Evolutionary conservation across 202 grass and related monocot genomes (phyloP), one percentile per base, ranked within the genome.

Genomic region (Sporobolus alterniflorus): DNA sequence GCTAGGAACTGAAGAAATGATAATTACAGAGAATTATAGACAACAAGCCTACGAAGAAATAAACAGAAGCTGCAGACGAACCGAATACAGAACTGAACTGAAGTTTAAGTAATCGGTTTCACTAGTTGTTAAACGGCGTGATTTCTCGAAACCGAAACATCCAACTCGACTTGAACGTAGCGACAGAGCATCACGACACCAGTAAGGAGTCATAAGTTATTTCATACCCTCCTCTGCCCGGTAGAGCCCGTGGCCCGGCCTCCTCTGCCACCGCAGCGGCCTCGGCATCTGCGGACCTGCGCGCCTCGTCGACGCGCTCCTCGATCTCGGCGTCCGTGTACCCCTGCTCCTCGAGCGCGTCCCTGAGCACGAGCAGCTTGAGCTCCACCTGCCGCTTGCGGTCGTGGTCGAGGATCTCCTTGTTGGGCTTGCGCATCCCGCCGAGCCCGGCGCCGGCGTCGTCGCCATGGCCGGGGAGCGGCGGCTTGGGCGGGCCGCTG

Each of bases 401-500:
- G 83, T 96, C 93, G 87, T 99, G 97, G 83, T 99, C 97, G 34
- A 99, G 91, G 82, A 99, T 99, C 20, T 96, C 97, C 93, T 68
- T 92, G 86, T 96, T 99, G 42, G 97, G 93, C 75, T 91, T 92
- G 31, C 91, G 87, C 64, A 90, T 78, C 64, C 88, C 88, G 30
- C 86, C 89, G 29, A 86, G 69, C 8, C 64, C 84, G 36, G 13
- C 61, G 3, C 17, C 77, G 43, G 64, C 31, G 17, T 12, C 62
- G 59, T 42, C 77, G 3, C 12, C 75, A 12, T 72, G 66, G 14
- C 83, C 87, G 14, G 49, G 52, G n/a, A 71, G 68, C 31, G 83
- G 75, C 71, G 78, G 64, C 87, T 77, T 82, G 32, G 85, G 75
- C 0, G 79, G 69, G 0, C 87, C 82, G 77, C 79, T 34, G 15